These are phyloP conservation scores for Aureobasidium subglaciale DNA, from an alignment of 2,329 filamentous ascomycete genomes.

Conservation along the genomic window DNA sequence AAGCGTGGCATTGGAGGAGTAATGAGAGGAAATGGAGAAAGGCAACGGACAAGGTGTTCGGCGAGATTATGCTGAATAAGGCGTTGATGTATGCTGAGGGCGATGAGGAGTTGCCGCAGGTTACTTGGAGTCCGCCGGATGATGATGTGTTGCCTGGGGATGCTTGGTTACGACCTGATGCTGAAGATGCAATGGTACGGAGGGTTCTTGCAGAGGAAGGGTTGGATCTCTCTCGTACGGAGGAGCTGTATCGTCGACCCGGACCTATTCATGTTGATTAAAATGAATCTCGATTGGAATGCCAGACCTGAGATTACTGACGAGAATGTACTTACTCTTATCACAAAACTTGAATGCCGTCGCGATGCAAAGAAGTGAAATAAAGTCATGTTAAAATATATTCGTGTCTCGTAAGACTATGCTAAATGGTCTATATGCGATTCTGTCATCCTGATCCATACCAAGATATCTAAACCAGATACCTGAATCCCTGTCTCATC, in stretches of 20 bases:
- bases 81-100: not conserved
- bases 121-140: not conserved
- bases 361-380: not conserved
- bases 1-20: not conserved
- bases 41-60: not conserved
- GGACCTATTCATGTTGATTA: not conserved
- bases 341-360: too few relatives aligned
- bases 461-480: conserved; percentile 23
- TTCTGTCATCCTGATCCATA: too few relatives aligned
- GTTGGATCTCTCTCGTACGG: not conserved
- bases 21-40: not conserved
- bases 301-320: not conserved
- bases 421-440: not conserved
- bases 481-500: conserved; percentile 23
- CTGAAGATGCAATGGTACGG: too few relatives aligned
- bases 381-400: not conserved
- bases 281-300: not conserved
- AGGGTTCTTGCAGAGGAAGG: not conserved
- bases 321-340: not conserved
- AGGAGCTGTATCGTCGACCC: not conserved
- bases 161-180: not conserved
- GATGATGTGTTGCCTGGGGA: not conserved
- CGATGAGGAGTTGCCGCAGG: not conserved
- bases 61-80: not conserved
- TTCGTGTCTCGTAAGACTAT: not conserved